A percentile compares a stretch with the other conserved stretches of the same genome.
These are phyloP conservation scores for Colletotrichum tanaceti DNA, from an alignment of 2,329 filamentous ascomycete species.

Conservation along the genomic window DNA sequence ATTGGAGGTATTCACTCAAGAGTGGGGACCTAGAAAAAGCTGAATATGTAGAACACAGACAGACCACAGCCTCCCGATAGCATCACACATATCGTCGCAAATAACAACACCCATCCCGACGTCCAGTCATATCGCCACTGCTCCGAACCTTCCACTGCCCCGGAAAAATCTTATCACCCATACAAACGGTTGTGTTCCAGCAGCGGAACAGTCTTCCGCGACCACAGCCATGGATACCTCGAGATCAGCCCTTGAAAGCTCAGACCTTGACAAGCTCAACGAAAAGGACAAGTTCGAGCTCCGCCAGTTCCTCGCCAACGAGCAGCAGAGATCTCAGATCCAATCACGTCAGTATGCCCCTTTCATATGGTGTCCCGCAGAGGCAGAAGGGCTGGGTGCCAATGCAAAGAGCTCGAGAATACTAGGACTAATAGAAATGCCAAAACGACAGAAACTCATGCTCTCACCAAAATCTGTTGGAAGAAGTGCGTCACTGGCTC, in stretches of 20 bases:
- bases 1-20: constrained; percentile 1
- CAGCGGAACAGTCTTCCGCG: background rate
- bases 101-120: background rate
- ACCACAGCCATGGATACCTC: constrained; percentile 51
- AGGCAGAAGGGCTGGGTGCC: background rate
- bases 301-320: constrained; percentile 84
- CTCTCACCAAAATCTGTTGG: constrained; percentile 83
- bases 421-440: constrained; percentile 20
- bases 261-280: constrained; percentile 80
- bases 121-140: background rate
- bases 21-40: constrained; percentile 24
- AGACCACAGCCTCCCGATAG: background rate
- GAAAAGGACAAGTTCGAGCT: constrained; percentile 88
- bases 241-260: constrained; percentile 56
- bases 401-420: background rate
- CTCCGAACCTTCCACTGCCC: background rate
- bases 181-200: background rate
- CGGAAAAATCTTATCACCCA: too few species aligned
- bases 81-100: background rate
- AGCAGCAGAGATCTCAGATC: constrained; percentile 83
- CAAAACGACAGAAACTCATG: constrained; percentile 62
- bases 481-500: constrained; percentile 87
- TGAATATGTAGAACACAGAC: constrained; percentile 1
- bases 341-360: constrained; percentile 66
- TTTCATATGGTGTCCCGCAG: background rate